A percentile compares a stretch with the other conserved stretches of the same genome.
Evolutionary conservation across 257 asterid genomes (phyloP).

Genomic region (Nicotiana noctiflora): DNA sequence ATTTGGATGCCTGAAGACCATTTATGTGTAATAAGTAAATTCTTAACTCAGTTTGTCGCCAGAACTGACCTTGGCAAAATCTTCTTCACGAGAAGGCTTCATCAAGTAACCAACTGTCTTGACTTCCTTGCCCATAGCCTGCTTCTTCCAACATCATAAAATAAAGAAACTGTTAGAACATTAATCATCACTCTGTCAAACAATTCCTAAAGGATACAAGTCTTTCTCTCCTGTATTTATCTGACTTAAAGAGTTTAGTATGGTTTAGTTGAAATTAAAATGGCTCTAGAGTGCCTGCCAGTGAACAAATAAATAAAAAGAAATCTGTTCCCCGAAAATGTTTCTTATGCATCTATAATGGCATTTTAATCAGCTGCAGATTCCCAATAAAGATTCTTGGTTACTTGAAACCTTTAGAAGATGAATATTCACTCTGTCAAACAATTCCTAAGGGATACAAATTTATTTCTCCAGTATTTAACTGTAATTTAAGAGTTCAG

Average conservation of each 20-base stretch:
- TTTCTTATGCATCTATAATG: background rate
- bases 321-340: background rate
- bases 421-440: too few relatives aligned
- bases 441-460: background rate
- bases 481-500: background rate
- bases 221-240: background rate
- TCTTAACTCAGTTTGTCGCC: background rate
- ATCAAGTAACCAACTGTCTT: slow-evolving; percentile 70
- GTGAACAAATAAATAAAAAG: background rate
- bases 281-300: background rate
- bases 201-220: background rate
- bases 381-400: background rate
- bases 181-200: background rate
- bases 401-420: too few relatives aligned
- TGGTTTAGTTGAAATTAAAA: background rate
- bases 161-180: background rate
- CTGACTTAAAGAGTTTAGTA: background rate
- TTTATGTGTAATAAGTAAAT: background rate
- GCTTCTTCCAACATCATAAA: slow-evolving; percentile 21
- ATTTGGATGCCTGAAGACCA: background rate
- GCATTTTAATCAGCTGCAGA: background rate
- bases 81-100: slow-evolving; percentile 97
- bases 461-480: background rate
- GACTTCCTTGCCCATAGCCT: slow-evolving; percentile 52
- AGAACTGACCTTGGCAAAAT: slow-evolving; percentile 73